phyloP scores from a whole-genome alignment of 2,329 filamentous ascomycete genomes.

The Purpureocillium takamizusanense region DNA sequence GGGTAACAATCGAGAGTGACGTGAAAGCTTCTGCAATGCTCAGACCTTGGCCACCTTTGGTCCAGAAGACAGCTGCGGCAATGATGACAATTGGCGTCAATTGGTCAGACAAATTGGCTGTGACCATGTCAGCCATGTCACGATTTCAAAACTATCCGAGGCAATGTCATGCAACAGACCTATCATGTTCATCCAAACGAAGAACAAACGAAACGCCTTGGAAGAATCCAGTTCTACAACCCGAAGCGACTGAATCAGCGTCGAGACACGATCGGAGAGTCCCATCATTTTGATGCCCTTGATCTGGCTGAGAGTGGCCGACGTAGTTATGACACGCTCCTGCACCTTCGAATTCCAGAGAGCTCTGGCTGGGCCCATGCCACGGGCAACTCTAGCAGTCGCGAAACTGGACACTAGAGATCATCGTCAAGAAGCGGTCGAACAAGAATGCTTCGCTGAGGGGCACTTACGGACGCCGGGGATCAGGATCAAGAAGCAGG shows the following conservation, averaged over 20 bases:
- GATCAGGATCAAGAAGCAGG: slow-evolving; percentile 39
- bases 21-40: slow-evolving; percentile 5
- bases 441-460: background rate
- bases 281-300: slow-evolving; percentile 28
- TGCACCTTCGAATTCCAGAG: slow-evolving; percentile 21
- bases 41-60: slow-evolving; percentile 2
- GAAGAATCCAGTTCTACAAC: slow-evolving; percentile 9
- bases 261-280: slow-evolving; percentile 8
- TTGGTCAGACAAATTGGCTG: slow-evolving; percentile 1
- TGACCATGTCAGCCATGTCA: background rate
- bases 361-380: slow-evolving; percentile 30
- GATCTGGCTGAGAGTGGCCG: slow-evolving; percentile 20
- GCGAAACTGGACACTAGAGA: slow-evolving; percentile 28
- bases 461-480: slow-evolving; percentile 46
- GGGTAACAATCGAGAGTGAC: slow-evolving; percentile 7
- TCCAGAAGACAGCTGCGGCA: slow-evolving; percentile 8
- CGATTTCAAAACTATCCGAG: background rate
- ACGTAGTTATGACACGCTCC: slow-evolving; percentile 18
- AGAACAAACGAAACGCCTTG: slow-evolving; percentile 3
- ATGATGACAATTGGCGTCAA: slow-evolving; percentile 8
- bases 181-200: slow-evolving; percentile 3
- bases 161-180: background rate
- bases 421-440: slow-evolving; percentile 8
- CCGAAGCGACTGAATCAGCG: slow-evolving; percentile 7
- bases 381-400: slow-evolving; percentile 29